Base-by-base conservation (phyloP, 139 green algal species). In the Pleodorina starrii region DNA sequence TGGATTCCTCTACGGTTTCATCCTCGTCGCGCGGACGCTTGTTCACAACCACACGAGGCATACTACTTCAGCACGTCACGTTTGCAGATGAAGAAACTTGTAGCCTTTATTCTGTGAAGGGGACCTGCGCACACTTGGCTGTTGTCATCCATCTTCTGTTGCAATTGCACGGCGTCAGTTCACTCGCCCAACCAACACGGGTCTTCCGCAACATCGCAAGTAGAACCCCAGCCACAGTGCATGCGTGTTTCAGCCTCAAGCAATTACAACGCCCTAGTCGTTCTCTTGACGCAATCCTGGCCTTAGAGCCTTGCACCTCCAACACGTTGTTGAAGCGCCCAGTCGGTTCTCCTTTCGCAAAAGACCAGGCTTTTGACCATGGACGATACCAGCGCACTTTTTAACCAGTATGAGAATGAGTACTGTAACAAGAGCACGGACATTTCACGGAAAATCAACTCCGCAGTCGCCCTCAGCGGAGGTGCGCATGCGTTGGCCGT, bases 361-460 rank as follows among this genome's bases (percentile, higher is more conserved):
- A 17, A 66, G 54, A 25, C 7, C 29, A 66, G 21, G 54, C 3
- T 66, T 25, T 66, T 7, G 29, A 66, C 38, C 38, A 95, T 95
- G 92, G 89, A 92, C 43, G 90, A 93, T 77, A 44, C 44, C 1
- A 85, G 68, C 2, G 95, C 92, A 3, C 74, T 98, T 0, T 98
- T 97, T 71, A 92, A 88, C 35, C 91, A 95, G 46, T 98, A 97
- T 92, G 96, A 97, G 42, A 94, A 78, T n/a, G 95, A 97, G 50
- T 98, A 98, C 88, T 97, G 95, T 92, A 95, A 93, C 54, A 96
- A 96, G 68, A 94, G 92, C 19, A 97, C 96, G 35, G 94, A 96
- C 63, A 93, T 97, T 17, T 91, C 89, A 2, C 77, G 90, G 0
- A 97, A 96, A 84, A 94, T 97, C 32, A 90, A 92, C 27, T 80